Conservation (phyloP, 768 basidiomycete genomes). For the Tephrocybe sp. region DNA sequence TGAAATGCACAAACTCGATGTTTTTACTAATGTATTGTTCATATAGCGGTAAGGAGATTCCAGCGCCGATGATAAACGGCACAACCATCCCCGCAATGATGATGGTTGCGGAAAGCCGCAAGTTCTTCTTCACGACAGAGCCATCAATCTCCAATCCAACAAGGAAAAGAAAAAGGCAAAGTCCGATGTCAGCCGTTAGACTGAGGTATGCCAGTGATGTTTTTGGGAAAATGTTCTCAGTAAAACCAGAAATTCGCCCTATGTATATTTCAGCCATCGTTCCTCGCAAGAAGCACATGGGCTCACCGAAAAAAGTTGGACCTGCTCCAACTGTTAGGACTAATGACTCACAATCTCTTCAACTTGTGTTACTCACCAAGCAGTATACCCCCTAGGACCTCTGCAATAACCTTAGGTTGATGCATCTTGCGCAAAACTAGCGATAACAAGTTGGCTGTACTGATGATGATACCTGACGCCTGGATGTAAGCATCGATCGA, state of each 20-base stretch:
- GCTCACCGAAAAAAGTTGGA: conserved; percentile 47
- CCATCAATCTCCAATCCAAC: conserved; percentile 91
- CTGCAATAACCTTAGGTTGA: conserved; percentile 86
- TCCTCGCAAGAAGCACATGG: not conserved
- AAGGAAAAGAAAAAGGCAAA: conserved; percentile 87
- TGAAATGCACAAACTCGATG: conserved; percentile 82
- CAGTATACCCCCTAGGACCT: conserved; percentile 85
- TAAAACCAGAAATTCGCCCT: conserved; percentile 89
- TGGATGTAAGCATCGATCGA: not conserved
- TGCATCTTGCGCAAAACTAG: conserved; percentile 66
- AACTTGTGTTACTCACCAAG: conserved; percentile 71
- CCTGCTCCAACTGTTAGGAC: conserved; percentile 25
- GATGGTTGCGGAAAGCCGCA: conserved; percentile 62
- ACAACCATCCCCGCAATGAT: conserved; percentile 82
- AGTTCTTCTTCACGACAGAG: conserved; percentile 74
- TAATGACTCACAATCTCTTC: conserved; percentile 2
- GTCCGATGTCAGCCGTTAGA: conserved; percentile 86
- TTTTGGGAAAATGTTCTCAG: conserved; percentile 77
- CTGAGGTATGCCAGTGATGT: conserved; percentile 75
- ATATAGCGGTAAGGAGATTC: conserved; percentile 64
- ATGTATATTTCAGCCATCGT: not conserved
- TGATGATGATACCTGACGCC: conserved; percentile 71
- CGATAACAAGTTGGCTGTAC: conserved; percentile 73
- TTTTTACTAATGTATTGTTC: conserved; percentile 63
- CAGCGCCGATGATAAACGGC: conserved; percentile 85